phyloP scores from a whole-genome alignment of 108 stramenopile species.

The Thalassiosira profunda region DNA sequence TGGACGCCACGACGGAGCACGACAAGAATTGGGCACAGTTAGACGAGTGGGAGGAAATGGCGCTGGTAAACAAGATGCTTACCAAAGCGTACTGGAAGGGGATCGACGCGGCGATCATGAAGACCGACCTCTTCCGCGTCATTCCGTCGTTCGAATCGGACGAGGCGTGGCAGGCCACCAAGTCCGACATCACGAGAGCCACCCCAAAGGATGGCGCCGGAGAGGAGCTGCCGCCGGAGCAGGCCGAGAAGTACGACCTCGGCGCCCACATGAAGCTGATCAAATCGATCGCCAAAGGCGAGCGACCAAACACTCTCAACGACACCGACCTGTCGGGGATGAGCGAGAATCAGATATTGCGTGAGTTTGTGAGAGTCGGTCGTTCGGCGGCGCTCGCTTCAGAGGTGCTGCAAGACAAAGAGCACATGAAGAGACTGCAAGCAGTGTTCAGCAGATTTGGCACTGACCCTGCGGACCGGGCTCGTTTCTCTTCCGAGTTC shows the following conservation, averaged over 20 bases:
- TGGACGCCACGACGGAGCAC: not conserved
- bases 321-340: not conserved
- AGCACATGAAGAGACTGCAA: not conserved
- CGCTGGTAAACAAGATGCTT: not conserved
- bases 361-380: not conserved
- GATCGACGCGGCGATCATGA: not conserved
- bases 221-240: too few species aligned
- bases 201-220: not conserved
- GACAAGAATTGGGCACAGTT: not conserved
- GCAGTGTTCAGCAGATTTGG: too few species aligned
- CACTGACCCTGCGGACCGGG: too few species aligned
- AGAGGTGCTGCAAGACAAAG: not conserved
- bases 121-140: too few species aligned
- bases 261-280: not conserved
- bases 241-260: not conserved
- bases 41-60: not conserved
- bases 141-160: not conserved
- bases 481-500: too few species aligned
- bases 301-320: not conserved
- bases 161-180: not conserved
- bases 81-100: not conserved
- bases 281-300: conserved; percentile 5
- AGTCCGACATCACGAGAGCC: not conserved
- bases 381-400: not conserved
- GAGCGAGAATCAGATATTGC: not conserved